Conservation (phyloP, 495 filamentous ascomycete species). For the Hypoxylon intermedium region DNA sequence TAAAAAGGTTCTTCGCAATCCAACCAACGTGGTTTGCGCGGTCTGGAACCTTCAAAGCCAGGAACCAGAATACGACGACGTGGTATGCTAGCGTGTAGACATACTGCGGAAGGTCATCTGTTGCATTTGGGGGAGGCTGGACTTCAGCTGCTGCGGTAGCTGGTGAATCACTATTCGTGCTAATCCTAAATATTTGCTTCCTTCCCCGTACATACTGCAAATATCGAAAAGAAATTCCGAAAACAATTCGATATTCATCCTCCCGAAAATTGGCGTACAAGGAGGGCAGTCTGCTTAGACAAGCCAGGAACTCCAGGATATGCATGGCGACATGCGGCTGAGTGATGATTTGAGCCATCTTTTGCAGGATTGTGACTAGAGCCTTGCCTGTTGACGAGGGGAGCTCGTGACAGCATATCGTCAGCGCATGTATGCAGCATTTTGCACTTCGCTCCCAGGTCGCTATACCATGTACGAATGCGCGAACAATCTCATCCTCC, state of each 20-base stretch:
- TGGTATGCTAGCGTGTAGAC: conserved; percentile 92
- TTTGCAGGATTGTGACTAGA: conserved; percentile 81
- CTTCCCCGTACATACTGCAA: conserved; percentile 70
- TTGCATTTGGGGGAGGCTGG: conserved; percentile 46
- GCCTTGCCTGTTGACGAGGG: conserved; percentile 82
- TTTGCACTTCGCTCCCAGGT: conserved; percentile 86
- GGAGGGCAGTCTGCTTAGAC: conserved; percentile 82
- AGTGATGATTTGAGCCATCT: conserved; percentile 94
- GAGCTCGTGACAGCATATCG: conserved; percentile 92
- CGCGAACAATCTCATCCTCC: conserved; percentile 84
- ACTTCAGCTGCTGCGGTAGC: conserved; percentile 32
- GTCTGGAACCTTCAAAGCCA: conserved; percentile 82
- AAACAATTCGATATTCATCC: conserved; percentile 88
- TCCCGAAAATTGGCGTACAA: conserved; percentile 86
- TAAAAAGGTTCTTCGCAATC: conserved; percentile 88
- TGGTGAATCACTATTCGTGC: conserved; percentile 37
- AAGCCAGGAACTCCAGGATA: conserved; percentile 89
- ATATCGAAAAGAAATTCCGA: conserved; percentile 93
- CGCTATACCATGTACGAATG: conserved; percentile 81
- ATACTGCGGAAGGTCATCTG: conserved; percentile 82
- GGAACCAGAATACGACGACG: conserved; percentile 95
- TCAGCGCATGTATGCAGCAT: conserved; percentile 91
- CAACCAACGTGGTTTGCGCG: conserved; percentile 83
- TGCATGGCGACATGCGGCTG: conserved; percentile 89
- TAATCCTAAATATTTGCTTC: conserved; percentile 50